Base-by-base conservation (phyloP, 495 filamentous ascomycete genomes). In the Aspergillus affinis region DNA sequence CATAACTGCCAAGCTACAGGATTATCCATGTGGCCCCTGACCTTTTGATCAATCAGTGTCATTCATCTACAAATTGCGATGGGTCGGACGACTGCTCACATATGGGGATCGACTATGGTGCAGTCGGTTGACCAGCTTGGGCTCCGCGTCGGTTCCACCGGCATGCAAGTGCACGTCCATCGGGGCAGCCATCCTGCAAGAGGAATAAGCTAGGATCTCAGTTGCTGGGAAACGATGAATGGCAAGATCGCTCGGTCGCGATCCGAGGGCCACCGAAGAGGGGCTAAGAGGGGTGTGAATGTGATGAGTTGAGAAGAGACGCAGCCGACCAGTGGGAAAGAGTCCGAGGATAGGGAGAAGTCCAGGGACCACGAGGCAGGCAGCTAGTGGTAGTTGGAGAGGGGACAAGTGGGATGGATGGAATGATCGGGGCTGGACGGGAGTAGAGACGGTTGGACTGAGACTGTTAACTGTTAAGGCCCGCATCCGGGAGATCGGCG, bases 1-100 rank as follows among this genome's bases (percentile, higher is more conserved):
- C 96, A 93, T 50, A 90, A 79, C 76, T 98, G 95, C 94, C 94
- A 98, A 54, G 90, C 90, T 41, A 98, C 93, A 8, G 88, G 88
- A 66, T 96, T 96, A 62, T 90, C 80, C 75, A 87, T 85, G 66
- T 97, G 92, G 18, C 77, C 85, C 57, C 90, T 86, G 26, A 97
- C 88, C 86, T 90, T 64, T 47, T 12, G 26, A 7, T 7, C 15
- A 7, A 54, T 49, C 32, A 48, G 32, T 49, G 18, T 54, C 66
- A 57, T 65, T 70, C 51, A 0, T 64, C 54, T 18, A 10, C 2
- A n/a, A 17, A n/a, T 52, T n/a, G 7, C 1, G 8, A 52, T 3
- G 26, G 26, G 21, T 32, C 44, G 44, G 21, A 44, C 44, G 44
- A 30, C n/a, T 21, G 60, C 83, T 76, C 71, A 89, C 87, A 75